Conservation (phyloP, 2,329 filamentous ascomycete species). For the Zymoseptoria pseudotritici region DNA sequence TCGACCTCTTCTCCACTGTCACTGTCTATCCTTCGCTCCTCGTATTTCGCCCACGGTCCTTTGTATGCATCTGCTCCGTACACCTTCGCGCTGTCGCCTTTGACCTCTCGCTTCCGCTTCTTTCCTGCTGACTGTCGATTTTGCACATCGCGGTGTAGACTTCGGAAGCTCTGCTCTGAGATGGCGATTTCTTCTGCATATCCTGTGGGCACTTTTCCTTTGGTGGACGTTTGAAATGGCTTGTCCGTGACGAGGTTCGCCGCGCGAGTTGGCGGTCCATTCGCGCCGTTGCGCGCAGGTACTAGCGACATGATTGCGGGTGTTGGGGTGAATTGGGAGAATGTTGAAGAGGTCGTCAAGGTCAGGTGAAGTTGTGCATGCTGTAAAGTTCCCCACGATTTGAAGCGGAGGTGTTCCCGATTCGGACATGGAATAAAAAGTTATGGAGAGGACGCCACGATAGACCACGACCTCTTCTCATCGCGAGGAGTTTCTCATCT, state of each 20-base stretch:
- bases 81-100: constrained; percentile 74
- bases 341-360: background rate
- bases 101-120: constrained; percentile 72
- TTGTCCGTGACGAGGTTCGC: constrained; percentile 20
- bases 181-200: constrained; percentile 81
- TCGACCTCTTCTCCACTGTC: constrained; percentile 65
- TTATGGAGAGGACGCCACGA: background rate
- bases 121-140: constrained; percentile 48
- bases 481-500: background rate
- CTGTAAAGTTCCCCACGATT: background rate
- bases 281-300: constrained; percentile 28
- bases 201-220: constrained; percentile 57
- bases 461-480: background rate
- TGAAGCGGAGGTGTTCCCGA: background rate
- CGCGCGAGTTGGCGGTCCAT: constrained; percentile 25
- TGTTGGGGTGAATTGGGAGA: background rate
- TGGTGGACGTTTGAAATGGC: constrained; percentile 29
- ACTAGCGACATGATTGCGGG: constrained; percentile 24
- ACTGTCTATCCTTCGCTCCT: constrained; percentile 62
- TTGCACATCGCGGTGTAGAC: constrained; percentile 74
- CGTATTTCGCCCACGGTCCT: constrained; percentile 88
- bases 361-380: background rate
- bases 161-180: constrained; percentile 83
- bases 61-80: constrained; percentile 85
- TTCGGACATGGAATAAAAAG: background rate